Evolutionary conservation across 176 grass and related monocot genomes (phyloP), one percentile per base, ranked within the genome.

Genomic region (Rhynchospora pubera): DNA sequence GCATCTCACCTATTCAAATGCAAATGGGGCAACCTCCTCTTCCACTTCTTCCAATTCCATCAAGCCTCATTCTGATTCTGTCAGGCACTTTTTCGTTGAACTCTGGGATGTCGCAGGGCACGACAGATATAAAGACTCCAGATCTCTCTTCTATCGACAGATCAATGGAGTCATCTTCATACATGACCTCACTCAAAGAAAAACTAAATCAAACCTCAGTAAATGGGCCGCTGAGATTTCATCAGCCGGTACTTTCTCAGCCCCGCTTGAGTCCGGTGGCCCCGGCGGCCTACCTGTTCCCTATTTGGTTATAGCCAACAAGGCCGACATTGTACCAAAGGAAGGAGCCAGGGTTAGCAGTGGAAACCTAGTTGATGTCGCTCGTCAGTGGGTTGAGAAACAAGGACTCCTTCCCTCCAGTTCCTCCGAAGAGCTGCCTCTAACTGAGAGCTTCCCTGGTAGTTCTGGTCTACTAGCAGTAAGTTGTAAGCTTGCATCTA

Each of bases 151-250:
- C 78, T 99, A 95, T 84, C 70, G 85, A 42, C 92, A 99, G 61
- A 91, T 99, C 61, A 99, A 95, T 57, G 96, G 96, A 84, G 91
- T 95, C 81, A 93, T 95, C 91, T 95, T 99, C 88, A 86, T 99
- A 82, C 92, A 99, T 87, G 96, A 95, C 10, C 87, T 95, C 63
- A 90, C 96, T 24, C 86, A 93, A 82, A 91, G 92, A 79, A 99
- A 88, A 82, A 91, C 89, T 59, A 95, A 99, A 88, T 85, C 87
- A 71, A 99, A 91, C 85, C 88, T 99, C 82, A 87, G 85, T 79
- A 95, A 91, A 89, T 99, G 96, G 96, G 93, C 93, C 6, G 82
- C 90, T 83, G 92, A 93, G 84, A 76, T 99, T 82, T 83, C 92
- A 19, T 84, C 91, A 91, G 78, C 79, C 39, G 92, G 96, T 62